These are phyloP conservation scores for Macrophomina tecta DNA, from an alignment of 2,329 filamentous ascomycete species.

Conservation along the genomic window DNA sequence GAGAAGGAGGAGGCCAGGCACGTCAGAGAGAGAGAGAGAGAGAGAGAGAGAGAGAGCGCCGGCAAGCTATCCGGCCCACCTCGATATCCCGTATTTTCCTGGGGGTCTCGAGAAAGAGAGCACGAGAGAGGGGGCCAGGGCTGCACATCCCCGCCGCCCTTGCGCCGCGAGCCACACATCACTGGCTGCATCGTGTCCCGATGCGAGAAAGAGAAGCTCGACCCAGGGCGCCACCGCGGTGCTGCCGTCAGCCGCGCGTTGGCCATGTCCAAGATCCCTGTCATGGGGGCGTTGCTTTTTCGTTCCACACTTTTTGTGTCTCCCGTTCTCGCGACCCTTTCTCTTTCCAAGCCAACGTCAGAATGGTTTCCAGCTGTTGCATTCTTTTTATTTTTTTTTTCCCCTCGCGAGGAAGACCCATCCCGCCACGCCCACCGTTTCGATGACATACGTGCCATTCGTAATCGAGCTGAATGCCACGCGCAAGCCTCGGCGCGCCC, in stretches of 20 bases:
- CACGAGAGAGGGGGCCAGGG: not conserved
- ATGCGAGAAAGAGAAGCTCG: not conserved
- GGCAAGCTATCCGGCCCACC: conserved; percentile 10
- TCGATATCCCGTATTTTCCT: not conserved
- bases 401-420: not conserved
- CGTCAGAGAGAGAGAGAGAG: conserved; percentile 2
- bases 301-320: not conserved
- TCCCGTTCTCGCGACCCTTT: too few species aligned
- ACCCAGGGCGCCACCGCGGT: not conserved
- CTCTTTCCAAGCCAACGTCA: not conserved
- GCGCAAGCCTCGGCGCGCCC: not conserved
- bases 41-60: conserved; percentile 3
- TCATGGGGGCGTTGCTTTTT: not conserved
- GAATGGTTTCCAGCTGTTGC: not conserved
- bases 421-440: not conserved
- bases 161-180: conserved; percentile 15
- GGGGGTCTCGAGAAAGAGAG: not conserved
- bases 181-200: not conserved
- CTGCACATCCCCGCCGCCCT: not conserved
- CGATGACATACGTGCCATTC: not conserved
- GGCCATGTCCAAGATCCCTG: not conserved
- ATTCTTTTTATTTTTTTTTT: not conserved
- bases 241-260: not conserved
- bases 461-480: not conserved
- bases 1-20: not conserved